A percentile compares a stretch with the other conserved stretches of the same genome.
These are phyloP conservation scores for Aspergillus bridgeri DNA, from an alignment of 495 filamentous ascomycete genomes.

Conservation along the genomic window DNA sequence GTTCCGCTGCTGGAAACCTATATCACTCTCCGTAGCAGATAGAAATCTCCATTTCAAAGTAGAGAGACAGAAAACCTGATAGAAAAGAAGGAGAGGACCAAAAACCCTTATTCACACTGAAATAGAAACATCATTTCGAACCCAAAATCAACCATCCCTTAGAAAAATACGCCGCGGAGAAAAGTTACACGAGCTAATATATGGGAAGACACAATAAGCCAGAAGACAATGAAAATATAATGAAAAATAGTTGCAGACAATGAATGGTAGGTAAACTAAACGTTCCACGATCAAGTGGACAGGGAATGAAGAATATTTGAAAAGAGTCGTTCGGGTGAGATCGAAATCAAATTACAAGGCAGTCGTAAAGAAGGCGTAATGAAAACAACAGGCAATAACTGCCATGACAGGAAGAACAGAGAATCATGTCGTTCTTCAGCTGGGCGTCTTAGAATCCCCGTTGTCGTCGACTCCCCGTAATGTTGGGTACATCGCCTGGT, in stretches of 20 bases:
- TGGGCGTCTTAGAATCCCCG: conserved; percentile 40
- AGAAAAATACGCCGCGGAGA: too few species aligned
- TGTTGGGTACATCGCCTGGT: conserved; percentile 44
- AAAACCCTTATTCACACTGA: background rate
- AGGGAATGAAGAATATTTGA: conserved; percentile 8
- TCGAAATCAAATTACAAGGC: background rate
- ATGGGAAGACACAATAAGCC: too few species aligned
- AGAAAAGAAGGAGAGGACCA: background rate
- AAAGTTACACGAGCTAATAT: too few species aligned
- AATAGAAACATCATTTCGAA: conserved; percentile 1
- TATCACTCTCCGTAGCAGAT: too few species aligned
- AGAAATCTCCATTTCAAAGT: too few species aligned
- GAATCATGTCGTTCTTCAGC: conserved; percentile 11
- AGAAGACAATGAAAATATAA: background rate
- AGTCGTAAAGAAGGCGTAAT: conserved; percentile 3
- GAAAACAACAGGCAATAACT: conserved; percentile 7
- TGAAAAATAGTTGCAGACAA: background rate
- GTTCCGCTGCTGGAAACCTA: too few species aligned
- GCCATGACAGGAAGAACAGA: conserved; percentile 1
- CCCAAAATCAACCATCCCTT: too few species aligned
- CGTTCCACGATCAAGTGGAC: conserved; percentile 8
- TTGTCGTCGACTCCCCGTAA: conserved; percentile 43
- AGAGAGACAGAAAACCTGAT: background rate
- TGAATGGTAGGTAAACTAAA: background rate
- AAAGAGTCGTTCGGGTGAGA: background rate